These are phyloP conservation scores for Gomphus bonarii DNA, from an alignment of 1,284 basidiomycete species.

Conservation along the genomic window DNA sequence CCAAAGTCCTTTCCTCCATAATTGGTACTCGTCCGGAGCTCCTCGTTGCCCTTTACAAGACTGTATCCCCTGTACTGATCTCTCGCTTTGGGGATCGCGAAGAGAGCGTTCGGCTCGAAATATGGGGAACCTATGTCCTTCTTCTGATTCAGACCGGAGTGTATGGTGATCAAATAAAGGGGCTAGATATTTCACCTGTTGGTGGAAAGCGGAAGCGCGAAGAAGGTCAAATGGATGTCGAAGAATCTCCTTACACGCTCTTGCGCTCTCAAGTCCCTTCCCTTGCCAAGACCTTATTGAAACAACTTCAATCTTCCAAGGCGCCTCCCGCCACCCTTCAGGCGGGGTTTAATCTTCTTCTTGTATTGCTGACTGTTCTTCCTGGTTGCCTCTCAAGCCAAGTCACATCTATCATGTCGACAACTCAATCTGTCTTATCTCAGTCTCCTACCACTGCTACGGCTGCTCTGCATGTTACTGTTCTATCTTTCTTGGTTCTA, in stretches of 20 bases:
- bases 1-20: conserved; percentile 79
- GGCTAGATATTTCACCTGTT: conserved; percentile 37
- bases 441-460: conserved; percentile 58
- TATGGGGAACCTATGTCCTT: conserved; percentile 79
- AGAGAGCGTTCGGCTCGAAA: conserved; percentile 89
- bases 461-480: conserved; percentile 67
- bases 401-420: conserved; percentile 49
- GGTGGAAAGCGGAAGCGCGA: conserved; percentile 68
- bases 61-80: conserved; percentile 81
- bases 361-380: conserved; percentile 69
- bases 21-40: conserved; percentile 86
- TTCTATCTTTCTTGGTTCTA: conserved; percentile 74
- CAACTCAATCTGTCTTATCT: conserved; percentile 51
- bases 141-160: conserved; percentile 78
- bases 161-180: conserved; percentile 51
- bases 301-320: conserved; percentile 76
- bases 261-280: conserved; percentile 67
- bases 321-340: conserved; percentile 74
- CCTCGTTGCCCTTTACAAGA: conserved; percentile 68
- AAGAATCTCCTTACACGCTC: conserved; percentile 57
- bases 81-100: conserved; percentile 91
- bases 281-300: conserved; percentile 73
- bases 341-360: conserved; percentile 74
- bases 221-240: conserved; percentile 64
- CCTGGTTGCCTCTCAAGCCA: conserved; percentile 76